phyloP scores from a whole-genome alignment of 2,329 filamentous ascomycete genomes.

The Neodidymelliopsis sp. region DNA sequence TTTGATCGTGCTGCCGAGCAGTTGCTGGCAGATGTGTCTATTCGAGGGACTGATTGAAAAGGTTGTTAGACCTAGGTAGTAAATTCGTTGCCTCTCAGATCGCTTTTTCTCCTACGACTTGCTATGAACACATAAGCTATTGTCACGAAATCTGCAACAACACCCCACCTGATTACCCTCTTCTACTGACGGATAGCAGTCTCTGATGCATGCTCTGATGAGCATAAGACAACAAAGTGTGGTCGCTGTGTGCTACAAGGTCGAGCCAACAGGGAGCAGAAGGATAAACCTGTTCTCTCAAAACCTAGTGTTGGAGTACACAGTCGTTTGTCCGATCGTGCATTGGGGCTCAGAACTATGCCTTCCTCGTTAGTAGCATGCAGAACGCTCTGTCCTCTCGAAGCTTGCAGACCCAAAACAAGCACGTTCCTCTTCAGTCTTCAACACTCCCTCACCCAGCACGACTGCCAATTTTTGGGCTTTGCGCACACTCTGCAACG shows the following conservation, averaged over 20 bases:
- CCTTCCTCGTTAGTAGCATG: constrained; percentile 1
- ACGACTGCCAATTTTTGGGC: constrained; percentile 26
- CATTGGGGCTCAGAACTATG: not conserved
- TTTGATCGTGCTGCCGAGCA: constrained; percentile 1
- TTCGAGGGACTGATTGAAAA: not conserved
- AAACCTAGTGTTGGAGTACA: no score
- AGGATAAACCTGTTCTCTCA: no score
- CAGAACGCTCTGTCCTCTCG: constrained; percentile 1
- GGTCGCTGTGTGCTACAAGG: no score
- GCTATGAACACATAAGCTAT: no score
- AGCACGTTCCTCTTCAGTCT: constrained; percentile 7
- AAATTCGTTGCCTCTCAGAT: not conserved
- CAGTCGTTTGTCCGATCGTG: no score
- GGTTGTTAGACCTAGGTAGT: constrained; percentile 2
- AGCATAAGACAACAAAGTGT: no score
- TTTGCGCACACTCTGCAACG: constrained; percentile 19
- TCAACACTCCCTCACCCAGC: constrained; percentile 6
- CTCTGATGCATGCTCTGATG: no score
- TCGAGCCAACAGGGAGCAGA: no score
- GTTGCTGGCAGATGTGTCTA: not conserved
- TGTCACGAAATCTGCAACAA: no score
- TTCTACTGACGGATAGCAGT: no score
- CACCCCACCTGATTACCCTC: no score
- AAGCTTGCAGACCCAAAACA: not conserved
- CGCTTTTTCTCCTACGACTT: not conserved